phyloP scores from a whole-genome alignment of 345 rosid species.

The Erysimum cheiranthoides region DNA sequence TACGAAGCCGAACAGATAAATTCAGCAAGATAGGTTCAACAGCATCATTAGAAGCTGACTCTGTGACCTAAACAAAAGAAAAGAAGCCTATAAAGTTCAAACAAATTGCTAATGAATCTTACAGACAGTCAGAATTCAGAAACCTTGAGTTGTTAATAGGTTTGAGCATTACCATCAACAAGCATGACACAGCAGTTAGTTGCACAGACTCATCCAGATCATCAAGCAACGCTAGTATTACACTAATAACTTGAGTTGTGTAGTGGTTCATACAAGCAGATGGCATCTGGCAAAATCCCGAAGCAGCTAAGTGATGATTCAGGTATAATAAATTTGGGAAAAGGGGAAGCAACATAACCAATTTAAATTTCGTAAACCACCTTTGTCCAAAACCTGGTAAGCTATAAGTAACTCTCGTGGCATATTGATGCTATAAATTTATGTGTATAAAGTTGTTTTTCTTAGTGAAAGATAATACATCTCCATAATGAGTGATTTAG shows the following conservation, averaged over 20 bases:
- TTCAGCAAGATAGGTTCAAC: slow-evolving; percentile 87
- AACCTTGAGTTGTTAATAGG: slow-evolving; percentile 13
- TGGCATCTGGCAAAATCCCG: slow-evolving; percentile 69
- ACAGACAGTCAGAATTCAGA: slow-evolving; percentile 28
- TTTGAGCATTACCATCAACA: slow-evolving; percentile 62
- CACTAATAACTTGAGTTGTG: slow-evolving; percentile 81
- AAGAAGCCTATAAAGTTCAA: slow-evolving; percentile 26
- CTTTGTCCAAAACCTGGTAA: neutral
- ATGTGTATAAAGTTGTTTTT: neutral
- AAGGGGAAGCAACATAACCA: slow-evolving; percentile 6
- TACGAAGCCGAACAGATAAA: slow-evolving; percentile 85
- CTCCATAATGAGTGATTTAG: neutral
- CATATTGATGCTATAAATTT: slow-evolving; percentile 23
- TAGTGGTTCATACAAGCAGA: slow-evolving; percentile 72
- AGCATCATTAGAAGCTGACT: slow-evolving; percentile 77
- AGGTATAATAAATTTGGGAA: slow-evolving; percentile 1
- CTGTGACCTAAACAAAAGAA: slow-evolving; percentile 62
- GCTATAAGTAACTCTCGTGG: slow-evolving; percentile 7
- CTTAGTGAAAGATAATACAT: neutral
- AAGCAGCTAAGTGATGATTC: slow-evolving; percentile 27
- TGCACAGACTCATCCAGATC: slow-evolving; percentile 91
- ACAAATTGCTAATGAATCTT: slow-evolving; percentile 17
- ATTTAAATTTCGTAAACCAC: neutral
- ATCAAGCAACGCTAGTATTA: slow-evolving; percentile 88
- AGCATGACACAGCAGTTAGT: slow-evolving; percentile 89